Evolutionary conservation across 305 asterid species (phyloP).

Genomic region (Solanum aculeatissimum): DNA sequence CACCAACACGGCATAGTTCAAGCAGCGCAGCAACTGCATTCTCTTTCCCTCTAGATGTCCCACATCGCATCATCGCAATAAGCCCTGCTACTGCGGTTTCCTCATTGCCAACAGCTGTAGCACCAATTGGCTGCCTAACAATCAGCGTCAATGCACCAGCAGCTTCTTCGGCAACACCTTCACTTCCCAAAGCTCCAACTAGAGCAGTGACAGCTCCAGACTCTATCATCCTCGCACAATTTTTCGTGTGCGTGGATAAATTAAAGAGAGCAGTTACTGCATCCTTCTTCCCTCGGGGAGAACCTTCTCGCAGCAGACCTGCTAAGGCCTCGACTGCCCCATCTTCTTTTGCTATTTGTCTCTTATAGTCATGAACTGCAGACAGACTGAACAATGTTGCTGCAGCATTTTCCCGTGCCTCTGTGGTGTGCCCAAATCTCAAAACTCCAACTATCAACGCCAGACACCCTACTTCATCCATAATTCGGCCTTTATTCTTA

Average conservation of each 20-base stretch:
- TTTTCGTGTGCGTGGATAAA: slow-evolving; percentile 65
- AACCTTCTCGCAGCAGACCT: slow-evolving; percentile 49
- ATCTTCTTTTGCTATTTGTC: slow-evolving; percentile 51
- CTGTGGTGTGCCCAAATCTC: slow-evolving; percentile 58
- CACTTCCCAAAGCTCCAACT: slow-evolving; percentile 51
- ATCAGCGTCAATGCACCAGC: slow-evolving; percentile 84
- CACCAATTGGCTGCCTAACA: slow-evolving; percentile 66
- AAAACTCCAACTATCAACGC: slow-evolving; percentile 55
- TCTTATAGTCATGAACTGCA: slow-evolving; percentile 82
- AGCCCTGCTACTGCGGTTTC: slow-evolving; percentile 52
- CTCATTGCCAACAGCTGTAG: slow-evolving; percentile 61
- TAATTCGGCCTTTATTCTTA: slow-evolving; percentile 60
- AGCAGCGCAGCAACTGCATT: slow-evolving; percentile 87
- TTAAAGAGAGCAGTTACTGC: slow-evolving; percentile 87
- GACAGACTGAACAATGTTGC: slow-evolving; percentile 94
- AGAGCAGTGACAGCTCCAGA: slow-evolving; percentile 66
- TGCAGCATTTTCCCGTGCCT: slow-evolving; percentile 90
- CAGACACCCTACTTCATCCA: slow-evolving; percentile 75
- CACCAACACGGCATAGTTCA: slow-evolving; percentile 71
- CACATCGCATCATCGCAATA: slow-evolving; percentile 67
- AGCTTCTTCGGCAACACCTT: slow-evolving; percentile 73
- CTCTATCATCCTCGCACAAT: slow-evolving; percentile 56
- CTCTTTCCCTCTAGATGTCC: slow-evolving; percentile 83
- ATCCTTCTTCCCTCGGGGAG: slow-evolving; percentile 73
- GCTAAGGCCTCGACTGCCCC: slow-evolving; percentile 76